Evolutionary conservation across 345 rosid genomes (phyloP).

Genomic region (Punica granatum): DNA sequence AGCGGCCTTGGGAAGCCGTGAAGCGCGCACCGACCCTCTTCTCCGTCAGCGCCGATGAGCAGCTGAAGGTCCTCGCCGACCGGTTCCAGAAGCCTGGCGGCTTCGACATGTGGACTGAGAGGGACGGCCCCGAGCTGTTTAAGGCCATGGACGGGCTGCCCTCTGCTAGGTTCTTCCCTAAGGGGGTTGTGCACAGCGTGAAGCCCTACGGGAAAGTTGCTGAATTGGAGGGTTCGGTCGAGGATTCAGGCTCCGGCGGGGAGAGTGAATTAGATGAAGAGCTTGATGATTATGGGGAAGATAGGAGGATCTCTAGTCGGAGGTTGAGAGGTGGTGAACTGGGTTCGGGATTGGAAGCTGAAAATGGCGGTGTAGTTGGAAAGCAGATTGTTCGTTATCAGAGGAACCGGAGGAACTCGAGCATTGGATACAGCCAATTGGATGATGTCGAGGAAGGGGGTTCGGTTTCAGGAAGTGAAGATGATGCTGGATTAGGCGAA

Average conservation of each 20-base stretch:
- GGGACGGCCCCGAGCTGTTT: slow-evolving; percentile 66
- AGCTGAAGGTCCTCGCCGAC: slow-evolving; percentile 78
- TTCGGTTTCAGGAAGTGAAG: neutral
- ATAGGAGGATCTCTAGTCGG: neutral
- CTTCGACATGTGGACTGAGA: slow-evolving; percentile 69
- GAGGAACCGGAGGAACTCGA: neutral
- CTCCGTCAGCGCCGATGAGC: slow-evolving; percentile 76
- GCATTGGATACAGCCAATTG: neutral
- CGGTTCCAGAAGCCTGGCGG: slow-evolving; percentile 90
- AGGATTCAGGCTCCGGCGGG: neutral
- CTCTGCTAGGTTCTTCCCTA: slow-evolving; percentile 79
- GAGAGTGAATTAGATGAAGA: slow-evolving; percentile 12
- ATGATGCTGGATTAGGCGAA: neutral
- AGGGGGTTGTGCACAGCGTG: slow-evolving; percentile 76
- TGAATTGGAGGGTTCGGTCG: slow-evolving; percentile 2
- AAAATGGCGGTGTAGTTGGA: neutral
- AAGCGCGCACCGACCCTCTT: slow-evolving; percentile 59
- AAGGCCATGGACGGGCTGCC: slow-evolving; percentile 50
- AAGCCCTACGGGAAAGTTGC: slow-evolving; percentile 41
- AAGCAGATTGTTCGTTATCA: neutral
- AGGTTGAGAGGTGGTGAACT: neutral
- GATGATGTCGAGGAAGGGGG: neutral
- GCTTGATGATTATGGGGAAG: neutral
- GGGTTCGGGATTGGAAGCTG: neutral
- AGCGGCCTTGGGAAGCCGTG: slow-evolving; percentile 82